Conservation (phyloP, 768 basidiomycete genomes). For the Rhodosporidiobolus sp. region DNA sequence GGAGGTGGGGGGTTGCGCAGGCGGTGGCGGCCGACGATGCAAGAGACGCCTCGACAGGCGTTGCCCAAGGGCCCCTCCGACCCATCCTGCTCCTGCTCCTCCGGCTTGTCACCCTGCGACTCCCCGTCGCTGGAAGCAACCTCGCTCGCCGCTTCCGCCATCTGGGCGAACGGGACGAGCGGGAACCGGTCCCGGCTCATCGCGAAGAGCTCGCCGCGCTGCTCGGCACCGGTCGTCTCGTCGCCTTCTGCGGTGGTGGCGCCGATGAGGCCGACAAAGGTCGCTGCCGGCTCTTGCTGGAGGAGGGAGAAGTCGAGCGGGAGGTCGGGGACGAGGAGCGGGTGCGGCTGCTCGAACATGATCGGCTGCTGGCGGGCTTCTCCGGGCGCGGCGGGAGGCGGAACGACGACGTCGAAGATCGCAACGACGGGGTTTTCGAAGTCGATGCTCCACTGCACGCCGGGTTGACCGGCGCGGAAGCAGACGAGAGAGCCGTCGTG, state of each 20-base stretch:
- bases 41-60: conserved; percentile 33
- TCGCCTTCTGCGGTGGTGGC: conserved; percentile 56
- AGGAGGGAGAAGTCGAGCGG: conserved; percentile 54
- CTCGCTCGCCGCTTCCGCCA: conserved; percentile 44
- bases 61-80: background rate
- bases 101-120: conserved; percentile 32
- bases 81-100: background rate
- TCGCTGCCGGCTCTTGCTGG: conserved; percentile 52
- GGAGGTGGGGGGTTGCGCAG: conserved; percentile 19
- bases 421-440: conserved; percentile 57
- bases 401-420: conserved; percentile 69
- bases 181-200: conserved; percentile 80
- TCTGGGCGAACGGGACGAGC: conserved; percentile 59
- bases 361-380: conserved; percentile 18
- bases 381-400: conserved; percentile 40
- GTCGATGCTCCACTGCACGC: conserved; percentile 41
- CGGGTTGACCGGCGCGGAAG: conserved; percentile 52
- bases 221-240: background rate
- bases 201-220: conserved; percentile 63
- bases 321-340: conserved; percentile 58
- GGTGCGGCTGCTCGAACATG: conserved; percentile 44
- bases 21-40: conserved; percentile 38
- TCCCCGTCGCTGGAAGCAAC: conserved; percentile 40
- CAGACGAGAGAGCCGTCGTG: conserved; percentile 75
- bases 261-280: conserved; percentile 72